Base-by-base conservation (phyloP, 352 stramenopile genomes). In the Globisporangium nunn region DNA sequence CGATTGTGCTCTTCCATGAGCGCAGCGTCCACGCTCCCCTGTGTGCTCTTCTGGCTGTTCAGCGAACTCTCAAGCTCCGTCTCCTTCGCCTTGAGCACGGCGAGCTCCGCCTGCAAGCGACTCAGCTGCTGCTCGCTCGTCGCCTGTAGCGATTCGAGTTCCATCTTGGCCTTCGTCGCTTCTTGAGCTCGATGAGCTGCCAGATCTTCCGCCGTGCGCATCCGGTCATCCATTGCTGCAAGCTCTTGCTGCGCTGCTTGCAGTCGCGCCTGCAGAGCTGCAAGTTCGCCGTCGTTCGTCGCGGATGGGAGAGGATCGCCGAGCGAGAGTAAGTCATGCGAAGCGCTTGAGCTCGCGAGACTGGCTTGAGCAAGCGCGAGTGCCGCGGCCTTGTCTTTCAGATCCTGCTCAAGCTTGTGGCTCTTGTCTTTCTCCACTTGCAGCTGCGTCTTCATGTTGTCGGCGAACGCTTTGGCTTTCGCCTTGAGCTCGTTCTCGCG, bases 401-500 rank as follows among this genome's bases (percentile, higher is more conserved):
- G 52, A 35, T 83, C 64, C 8, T 68, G 68, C 64, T 91, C 81
- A 4, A 88, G 62, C 3, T 57, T 63, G 29, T 60, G 63, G 15
- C 62, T 59, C 60, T 81, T 84, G 17, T 87, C 66, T 46, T 86
- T 87, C 53, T 91, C 81, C 0, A 58, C 53, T 50, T 85, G 68
- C 3, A 91, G 53, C 41, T 91, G 78, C 35, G 64, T 63, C 54
- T 81, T 87, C 69, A 91, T 85, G 48, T 56, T 72, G 56, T 91
- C 81, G 0, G 81, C 76, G 49, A 86, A 88, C 12, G 70, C 66
- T 57, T 91, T 91, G 49, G 76, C 78, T 11, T 77, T 75, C n/a
- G 64, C 59, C 52, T 88, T 88, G 53, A 91, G 63, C 31, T 91
- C 78, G 46, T 75, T 73, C 52, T 87, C 73, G 30, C 71, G 75